Percentiles rank a stretch among this genome's conserved stretches.
Conservation (phyloP, 768 basidiomycete species). For the Piloderma croceum region DNA sequence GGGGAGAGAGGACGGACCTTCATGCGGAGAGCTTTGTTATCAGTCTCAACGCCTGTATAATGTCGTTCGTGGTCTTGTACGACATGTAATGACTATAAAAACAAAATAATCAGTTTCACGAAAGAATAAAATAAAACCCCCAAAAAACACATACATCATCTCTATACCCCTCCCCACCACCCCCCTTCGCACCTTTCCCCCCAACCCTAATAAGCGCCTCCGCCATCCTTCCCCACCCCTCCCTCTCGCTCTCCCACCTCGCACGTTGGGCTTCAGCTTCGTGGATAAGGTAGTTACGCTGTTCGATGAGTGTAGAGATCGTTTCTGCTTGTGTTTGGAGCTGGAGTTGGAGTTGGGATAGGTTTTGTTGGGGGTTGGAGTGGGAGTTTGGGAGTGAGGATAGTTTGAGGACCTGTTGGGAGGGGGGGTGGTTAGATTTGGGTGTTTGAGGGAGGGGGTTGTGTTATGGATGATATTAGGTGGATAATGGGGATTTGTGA, state of each 20-base stretch:
- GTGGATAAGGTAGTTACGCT: slow-evolving; percentile 52
- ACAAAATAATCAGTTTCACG: slow-evolving; percentile 1
- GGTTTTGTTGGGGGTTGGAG: too few relatives aligned
- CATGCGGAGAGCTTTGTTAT: slow-evolving; percentile 55
- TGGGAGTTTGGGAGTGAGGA: too few relatives aligned
- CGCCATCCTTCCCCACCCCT: slow-evolving; percentile 59
- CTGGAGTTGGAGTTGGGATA: too few relatives aligned
- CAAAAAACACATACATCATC: too few relatives aligned
- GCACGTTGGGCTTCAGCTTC: slow-evolving; percentile 54
- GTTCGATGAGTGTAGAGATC: slow-evolving; percentile 49
- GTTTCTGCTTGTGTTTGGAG: slow-evolving; percentile 56
- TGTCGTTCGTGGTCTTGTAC: slow-evolving; percentile 53
- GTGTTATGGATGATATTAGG: too few relatives aligned
- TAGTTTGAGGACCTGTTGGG: too few relatives aligned
- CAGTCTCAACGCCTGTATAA: slow-evolving; percentile 46
- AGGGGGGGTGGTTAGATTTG: too few relatives aligned
- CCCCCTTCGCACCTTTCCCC: slow-evolving; percentile 30
- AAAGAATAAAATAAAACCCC: slow-evolving; percentile 1
- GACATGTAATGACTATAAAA: slow-evolving; percentile 5
- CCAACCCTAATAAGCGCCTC: slow-evolving; percentile 58
- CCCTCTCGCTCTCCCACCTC: slow-evolving; percentile 58
- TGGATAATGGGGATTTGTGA: slow-evolving; percentile 24
- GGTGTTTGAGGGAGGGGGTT: too few relatives aligned
- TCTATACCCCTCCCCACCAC: slow-evolving; percentile 46
- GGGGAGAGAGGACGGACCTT: slow-evolving; percentile 39